phyloP scores from a whole-genome alignment of 352 stramenopile species.

The Plasmopara muralis region DNA sequence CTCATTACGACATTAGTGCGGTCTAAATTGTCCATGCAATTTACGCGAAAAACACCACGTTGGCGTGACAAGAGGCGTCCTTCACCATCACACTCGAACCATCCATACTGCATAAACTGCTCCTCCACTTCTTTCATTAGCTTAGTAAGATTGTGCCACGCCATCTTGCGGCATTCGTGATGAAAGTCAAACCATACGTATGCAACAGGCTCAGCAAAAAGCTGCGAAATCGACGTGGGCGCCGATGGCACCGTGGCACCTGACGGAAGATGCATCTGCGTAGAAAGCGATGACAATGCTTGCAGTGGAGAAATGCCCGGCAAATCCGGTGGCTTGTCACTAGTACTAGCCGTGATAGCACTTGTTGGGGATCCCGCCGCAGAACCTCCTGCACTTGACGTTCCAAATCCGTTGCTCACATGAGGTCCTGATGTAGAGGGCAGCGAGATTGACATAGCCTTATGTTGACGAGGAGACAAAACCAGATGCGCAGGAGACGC shows the following conservation, averaged over 20 bases:
- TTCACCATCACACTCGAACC: slow-evolving; percentile 37
- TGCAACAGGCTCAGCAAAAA: slow-evolving; percentile 50
- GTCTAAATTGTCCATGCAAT: slow-evolving; percentile 99
- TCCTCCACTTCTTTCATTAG: slow-evolving; percentile 85
- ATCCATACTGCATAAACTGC: slow-evolving; percentile 67
- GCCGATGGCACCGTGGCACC: slow-evolving; percentile 31
- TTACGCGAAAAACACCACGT: slow-evolving; percentile 91
- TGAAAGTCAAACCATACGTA: slow-evolving; percentile 98
- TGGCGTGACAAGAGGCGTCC: slow-evolving; percentile 61
- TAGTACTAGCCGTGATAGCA: slow-evolving; percentile 23
- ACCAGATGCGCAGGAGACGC: slow-evolving; percentile 13
- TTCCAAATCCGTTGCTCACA: slow-evolving; percentile 15
- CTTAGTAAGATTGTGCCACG: slow-evolving; percentile 89
- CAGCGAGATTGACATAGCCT: slow-evolving; percentile 20
- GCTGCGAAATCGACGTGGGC: slow-evolving; percentile 49
- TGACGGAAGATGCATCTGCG: slow-evolving; percentile 8
- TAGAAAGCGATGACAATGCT: slow-evolving; percentile 20
- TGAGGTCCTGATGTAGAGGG: slow-evolving; percentile 11
- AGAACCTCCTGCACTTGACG: slow-evolving; percentile 16
- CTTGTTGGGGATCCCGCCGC: slow-evolving; percentile 26
- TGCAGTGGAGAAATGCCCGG: slow-evolving; percentile 12
- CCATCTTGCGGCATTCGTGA: slow-evolving; percentile 91
- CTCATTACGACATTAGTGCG: slow-evolving; percentile 79
- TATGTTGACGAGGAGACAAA: slow-evolving; percentile 40
- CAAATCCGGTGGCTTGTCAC: slow-evolving; percentile 17